Conservation (phyloP, 371 early-diverging fungal genomes). For the Lichtheimia hyalospora region DNA sequence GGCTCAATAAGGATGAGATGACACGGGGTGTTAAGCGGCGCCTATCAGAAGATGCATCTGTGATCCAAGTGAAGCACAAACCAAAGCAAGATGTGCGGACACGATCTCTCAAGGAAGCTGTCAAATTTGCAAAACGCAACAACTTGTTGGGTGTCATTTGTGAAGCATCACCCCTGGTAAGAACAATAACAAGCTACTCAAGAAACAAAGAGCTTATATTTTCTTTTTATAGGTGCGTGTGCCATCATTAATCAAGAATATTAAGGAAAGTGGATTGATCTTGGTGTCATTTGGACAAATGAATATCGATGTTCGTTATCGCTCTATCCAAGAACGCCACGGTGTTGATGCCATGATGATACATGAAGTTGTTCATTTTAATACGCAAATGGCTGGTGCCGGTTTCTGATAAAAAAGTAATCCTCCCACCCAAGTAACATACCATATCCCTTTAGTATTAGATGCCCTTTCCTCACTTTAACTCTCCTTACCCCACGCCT, state of each 20-base stretch:
- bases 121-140: conserved; percentile 69
- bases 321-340: conserved; percentile 70
- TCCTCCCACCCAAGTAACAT: background rate
- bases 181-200: background rate
- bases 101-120: conserved; percentile 67
- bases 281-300: conserved; percentile 82
- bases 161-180: conserved; percentile 82
- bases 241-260: conserved; percentile 81
- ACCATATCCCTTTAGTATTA: background rate
- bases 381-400: conserved; percentile 50
- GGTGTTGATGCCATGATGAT: conserved; percentile 89
- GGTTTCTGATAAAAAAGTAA: conserved; percentile 30
- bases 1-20: conserved; percentile 53
- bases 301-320: conserved; percentile 63
- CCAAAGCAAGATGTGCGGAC: conserved; percentile 46
- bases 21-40: conserved; percentile 43
- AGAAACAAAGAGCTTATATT: background rate
- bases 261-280: conserved; percentile 90
- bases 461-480: background rate
- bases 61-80: conserved; percentile 10
- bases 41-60: conserved; percentile 1
- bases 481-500: too few relatives aligned
- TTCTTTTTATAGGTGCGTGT: conserved; percentile 68
- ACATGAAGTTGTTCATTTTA: conserved; percentile 48
- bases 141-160: conserved; percentile 90